These are phyloP conservation scores for Arabidopsis arenosa DNA, from an alignment of 345 rosid genomes.

Conservation along the genomic window DNA sequence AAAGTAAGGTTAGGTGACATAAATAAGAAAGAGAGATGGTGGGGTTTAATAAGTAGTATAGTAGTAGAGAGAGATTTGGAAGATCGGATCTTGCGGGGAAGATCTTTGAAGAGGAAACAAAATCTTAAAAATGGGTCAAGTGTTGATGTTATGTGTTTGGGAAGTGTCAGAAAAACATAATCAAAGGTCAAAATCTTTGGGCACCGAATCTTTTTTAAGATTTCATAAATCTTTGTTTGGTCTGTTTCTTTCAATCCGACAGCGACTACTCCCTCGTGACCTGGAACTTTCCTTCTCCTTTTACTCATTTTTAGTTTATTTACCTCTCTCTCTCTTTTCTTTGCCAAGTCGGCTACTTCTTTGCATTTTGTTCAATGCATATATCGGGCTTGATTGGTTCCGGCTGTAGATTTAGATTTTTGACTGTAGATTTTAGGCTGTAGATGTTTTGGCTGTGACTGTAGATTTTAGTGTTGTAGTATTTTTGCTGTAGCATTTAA, in stretches of 20 bases:
- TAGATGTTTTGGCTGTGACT: too few relatives aligned
- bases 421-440: too few relatives aligned
- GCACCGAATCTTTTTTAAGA: conserved; percentile 47
- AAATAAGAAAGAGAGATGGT: conserved; percentile 1
- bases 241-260: conserved; percentile 48
- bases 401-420: too few relatives aligned
- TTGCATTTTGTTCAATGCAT: neutral
- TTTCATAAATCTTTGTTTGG: conserved; percentile 44
- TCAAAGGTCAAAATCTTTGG: conserved; percentile 40
- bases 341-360: neutral
- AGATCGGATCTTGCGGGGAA: conserved; percentile 44
- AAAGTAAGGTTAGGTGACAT: conserved; percentile 36
- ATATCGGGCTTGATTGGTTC: too few relatives aligned
- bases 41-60: conserved; percentile 19
- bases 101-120: conserved; percentile 46
- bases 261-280: conserved; percentile 40
- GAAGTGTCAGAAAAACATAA: conserved; percentile 39
- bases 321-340: neutral
- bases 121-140: conserved; percentile 43
- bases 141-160: conserved; percentile 40
- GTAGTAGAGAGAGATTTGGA: conserved; percentile 26
- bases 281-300: conserved; percentile 40
- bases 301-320: neutral
- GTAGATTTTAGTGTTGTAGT: too few relatives aligned
- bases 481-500: too few relatives aligned